These are phyloP conservation scores for Coprinellus micaceus DNA, from an alignment of 768 basidiomycete species.

Conservation along the genomic window DNA sequence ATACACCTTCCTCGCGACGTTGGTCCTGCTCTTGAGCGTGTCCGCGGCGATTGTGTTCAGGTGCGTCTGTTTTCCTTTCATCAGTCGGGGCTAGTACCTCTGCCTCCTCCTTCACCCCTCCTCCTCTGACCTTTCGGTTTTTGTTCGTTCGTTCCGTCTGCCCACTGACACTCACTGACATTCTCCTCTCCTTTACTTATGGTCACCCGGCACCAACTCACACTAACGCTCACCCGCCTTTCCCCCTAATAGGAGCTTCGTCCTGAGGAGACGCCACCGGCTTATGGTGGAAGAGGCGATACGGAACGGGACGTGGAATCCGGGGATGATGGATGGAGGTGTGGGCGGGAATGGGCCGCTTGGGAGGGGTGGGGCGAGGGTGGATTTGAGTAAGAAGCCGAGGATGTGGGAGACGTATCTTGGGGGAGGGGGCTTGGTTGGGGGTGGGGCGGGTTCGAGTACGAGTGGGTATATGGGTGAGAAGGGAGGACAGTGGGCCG, in stretches of 20 bases:
- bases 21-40: conserved; percentile 64
- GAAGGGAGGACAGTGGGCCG: not conserved
- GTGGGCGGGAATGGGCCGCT: conserved; percentile 12
- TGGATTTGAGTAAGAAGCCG: conserved; percentile 46
- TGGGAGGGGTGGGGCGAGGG: conserved; percentile 17
- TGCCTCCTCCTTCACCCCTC: too few species aligned
- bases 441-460: not conserved
- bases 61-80: too few species aligned
- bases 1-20: conserved; percentile 57
- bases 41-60: conserved; percentile 58
- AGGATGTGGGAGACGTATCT: conserved; percentile 45
- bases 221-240: too few species aligned
- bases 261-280: too few species aligned
- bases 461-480: not conserved
- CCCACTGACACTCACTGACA: too few species aligned
- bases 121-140: too few species aligned
- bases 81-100: too few species aligned
- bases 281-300: conserved; percentile 61
- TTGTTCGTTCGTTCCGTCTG: too few species aligned
- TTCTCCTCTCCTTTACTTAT: too few species aligned
- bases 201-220: too few species aligned
- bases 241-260: too few species aligned
- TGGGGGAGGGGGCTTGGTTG: conserved; percentile 14
- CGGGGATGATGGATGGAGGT: conserved; percentile 23
- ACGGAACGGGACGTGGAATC: conserved; percentile 58